phyloP scores from a whole-genome alignment of 140 eudicot species.

The Anethum foeniculum region DNA sequence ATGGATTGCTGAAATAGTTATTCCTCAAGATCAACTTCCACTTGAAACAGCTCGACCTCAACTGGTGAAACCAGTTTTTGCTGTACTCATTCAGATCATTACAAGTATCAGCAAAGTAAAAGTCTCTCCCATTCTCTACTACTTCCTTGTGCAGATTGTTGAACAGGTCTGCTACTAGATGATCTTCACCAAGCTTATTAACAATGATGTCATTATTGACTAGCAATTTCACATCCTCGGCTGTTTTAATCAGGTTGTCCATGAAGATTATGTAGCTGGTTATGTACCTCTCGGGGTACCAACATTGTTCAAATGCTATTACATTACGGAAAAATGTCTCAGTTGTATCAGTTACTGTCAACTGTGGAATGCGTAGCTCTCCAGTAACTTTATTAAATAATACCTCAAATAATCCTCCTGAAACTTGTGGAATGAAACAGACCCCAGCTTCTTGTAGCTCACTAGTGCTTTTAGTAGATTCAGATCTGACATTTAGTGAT shows the following conservation, averaged over 20 bases:
- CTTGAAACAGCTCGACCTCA: conserved; percentile 5
- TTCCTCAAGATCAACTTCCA: background rate
- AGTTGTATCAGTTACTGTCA: conserved; percentile 4
- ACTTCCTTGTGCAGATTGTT: conserved; percentile 10
- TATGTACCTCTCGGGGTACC: background rate
- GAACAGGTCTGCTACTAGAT: conserved; percentile 12
- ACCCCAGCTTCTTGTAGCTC: conserved; percentile 21
- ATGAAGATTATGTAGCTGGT: conserved; percentile 15
- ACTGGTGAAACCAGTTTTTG: conserved; percentile 11
- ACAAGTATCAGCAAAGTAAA: background rate
- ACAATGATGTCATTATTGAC: background rate
- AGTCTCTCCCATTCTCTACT: background rate
- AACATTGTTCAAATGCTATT: conserved; percentile 16
- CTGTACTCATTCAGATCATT: conserved; percentile 8
- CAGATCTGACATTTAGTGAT: background rate
- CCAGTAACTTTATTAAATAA: background rate
- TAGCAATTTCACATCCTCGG: conserved; percentile 14
- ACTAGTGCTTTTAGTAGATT: background rate
- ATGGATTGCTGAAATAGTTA: conserved; percentile 18
- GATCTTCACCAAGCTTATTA: background rate
- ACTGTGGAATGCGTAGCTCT: background rate
- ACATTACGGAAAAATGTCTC: conserved; percentile 14
- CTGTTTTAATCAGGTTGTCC: conserved; percentile 12
- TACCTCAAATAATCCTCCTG: background rate
- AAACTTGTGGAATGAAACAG: background rate